Conservation (phyloP, 768 basidiomycete species). For the Mycena epipterygia region DNA sequence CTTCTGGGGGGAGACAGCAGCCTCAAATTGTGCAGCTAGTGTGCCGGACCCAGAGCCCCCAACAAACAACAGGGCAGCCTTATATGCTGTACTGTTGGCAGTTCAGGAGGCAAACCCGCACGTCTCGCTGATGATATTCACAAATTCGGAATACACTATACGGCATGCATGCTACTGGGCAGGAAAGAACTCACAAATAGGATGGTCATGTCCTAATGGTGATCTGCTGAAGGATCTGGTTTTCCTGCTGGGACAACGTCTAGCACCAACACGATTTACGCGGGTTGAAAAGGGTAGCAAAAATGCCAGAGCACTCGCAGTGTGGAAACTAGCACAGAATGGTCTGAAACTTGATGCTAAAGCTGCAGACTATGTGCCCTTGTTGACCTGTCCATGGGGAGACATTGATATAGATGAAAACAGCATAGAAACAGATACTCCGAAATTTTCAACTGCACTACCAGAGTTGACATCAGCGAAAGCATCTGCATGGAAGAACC, state of each 20-base stretch:
- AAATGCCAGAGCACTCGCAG: neutral
- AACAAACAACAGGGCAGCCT: neutral
- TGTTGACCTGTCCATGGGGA: neutral
- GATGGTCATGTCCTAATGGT: constrained; percentile 5
- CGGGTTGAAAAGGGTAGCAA: neutral
- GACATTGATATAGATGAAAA: neutral
- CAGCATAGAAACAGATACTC: neutral
- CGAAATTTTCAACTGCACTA: constrained; percentile 6
- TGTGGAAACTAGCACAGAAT: neutral
- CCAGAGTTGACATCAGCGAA: neutral
- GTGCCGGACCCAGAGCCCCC: neutral
- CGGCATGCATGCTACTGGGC: constrained; percentile 11
- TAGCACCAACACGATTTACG: neutral
- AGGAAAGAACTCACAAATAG: constrained; percentile 5
- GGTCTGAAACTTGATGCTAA: neutral
- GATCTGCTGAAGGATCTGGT: neutral
- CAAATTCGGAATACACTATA: neutral
- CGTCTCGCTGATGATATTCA: neutral
- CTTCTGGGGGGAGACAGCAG: constrained; percentile 6
- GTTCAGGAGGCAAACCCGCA: neutral
- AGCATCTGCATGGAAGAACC: neutral
- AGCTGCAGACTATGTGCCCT: neutral
- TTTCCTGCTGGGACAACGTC: neutral
- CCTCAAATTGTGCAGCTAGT: neutral
- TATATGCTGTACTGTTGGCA: neutral